Base-by-base conservation (phyloP, 169 alveolate genomes). In the Cryptosporidium felis region DNA sequence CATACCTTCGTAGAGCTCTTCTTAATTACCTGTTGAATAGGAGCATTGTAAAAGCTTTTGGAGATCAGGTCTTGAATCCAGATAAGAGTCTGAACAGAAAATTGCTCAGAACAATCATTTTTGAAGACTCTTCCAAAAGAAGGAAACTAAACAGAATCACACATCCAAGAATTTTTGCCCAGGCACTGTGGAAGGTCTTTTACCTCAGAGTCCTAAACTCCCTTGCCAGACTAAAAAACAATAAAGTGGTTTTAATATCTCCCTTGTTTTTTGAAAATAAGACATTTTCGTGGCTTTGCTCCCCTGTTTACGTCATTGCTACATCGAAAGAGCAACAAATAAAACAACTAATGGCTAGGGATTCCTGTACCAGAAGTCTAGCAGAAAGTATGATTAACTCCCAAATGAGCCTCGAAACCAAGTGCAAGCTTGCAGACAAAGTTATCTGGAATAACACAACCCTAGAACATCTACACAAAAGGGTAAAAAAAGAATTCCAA, bases 221-320 rank as follows among this genome's bases (percentile, higher is more conserved):
- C 8, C 56, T 65, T 51, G 32, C 65, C 3, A 53, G 89, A 3
- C 36, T 65, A 32, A 16, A 10, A 12, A 65, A 30, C 34, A 4
- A 46, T 12, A 65, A 47, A 46, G 80, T 90, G 8, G 80, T 90
- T 6, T 47, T 92, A 8, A 95, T 92, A 42, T 94, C 95, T n/a
- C 94, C 96, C 12, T 36, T 92, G 28, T 91, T 94, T 8, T 93
- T 90, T 62, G 96, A 94, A 63, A 85, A 93, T 3, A 66, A 61
- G 41, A 60, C 92, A 0, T 47, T 92, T 3, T 90, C 91, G 32
- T 90, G 81, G 61, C 41, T 93, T 30, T 91, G 96, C 61, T 91
- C 88, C 26, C 96, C 96, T 0, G 90, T 93, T 0, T 74, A 92
- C 26, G 92, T 90, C 0, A 92, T 94, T 12, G 45, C 74, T 3